These are phyloP conservation scores for Amphichorda felina DNA, from an alignment of 2,329 filamentous ascomycete genomes.

Conservation along the genomic window DNA sequence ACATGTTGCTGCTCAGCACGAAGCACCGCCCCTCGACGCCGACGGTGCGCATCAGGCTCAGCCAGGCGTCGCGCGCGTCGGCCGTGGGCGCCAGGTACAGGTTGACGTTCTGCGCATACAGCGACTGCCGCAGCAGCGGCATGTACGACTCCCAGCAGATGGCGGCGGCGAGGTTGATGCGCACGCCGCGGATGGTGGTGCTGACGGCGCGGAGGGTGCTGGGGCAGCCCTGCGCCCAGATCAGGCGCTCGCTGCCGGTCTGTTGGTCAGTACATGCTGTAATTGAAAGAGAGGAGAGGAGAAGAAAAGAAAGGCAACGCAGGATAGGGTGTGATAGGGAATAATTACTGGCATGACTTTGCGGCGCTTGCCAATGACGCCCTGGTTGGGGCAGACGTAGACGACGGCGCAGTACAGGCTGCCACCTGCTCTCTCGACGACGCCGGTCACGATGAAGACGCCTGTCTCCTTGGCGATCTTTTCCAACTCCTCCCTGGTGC, in stretches of 20 bases:
- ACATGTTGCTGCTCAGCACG: constrained; percentile 80
- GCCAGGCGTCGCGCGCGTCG: constrained; percentile 74
- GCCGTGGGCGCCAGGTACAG: constrained; percentile 86
- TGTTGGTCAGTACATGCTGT: constrained; percentile 12
- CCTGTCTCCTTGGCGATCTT: constrained; percentile 62
- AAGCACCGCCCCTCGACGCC: constrained; percentile 75
- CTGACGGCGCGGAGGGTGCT: constrained; percentile 68
- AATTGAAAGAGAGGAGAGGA: too few relatives aligned
- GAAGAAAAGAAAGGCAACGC: not conserved
- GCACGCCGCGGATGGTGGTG: constrained; percentile 67
- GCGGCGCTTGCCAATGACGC: constrained; percentile 70
- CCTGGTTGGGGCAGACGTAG: constrained; percentile 66
- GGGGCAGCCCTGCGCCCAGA: constrained; percentile 81
- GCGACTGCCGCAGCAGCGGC: constrained; percentile 70
- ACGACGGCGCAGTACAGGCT: constrained; percentile 75
- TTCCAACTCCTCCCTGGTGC: constrained; percentile 73
- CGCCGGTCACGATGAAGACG: constrained; percentile 69
- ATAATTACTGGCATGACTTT: constrained; percentile 76
- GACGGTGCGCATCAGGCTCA: constrained; percentile 69
- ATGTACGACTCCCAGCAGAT: constrained; percentile 99
- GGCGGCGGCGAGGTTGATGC: constrained; percentile 70
- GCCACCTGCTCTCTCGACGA: constrained; percentile 70
- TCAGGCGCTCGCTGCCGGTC: constrained; percentile 69
- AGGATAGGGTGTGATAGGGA: not conserved
- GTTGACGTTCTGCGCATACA: constrained; percentile 88